phyloP scores from a whole-genome alignment of 2,329 filamentous ascomycete species.

The Aspergillus candidus region DNA sequence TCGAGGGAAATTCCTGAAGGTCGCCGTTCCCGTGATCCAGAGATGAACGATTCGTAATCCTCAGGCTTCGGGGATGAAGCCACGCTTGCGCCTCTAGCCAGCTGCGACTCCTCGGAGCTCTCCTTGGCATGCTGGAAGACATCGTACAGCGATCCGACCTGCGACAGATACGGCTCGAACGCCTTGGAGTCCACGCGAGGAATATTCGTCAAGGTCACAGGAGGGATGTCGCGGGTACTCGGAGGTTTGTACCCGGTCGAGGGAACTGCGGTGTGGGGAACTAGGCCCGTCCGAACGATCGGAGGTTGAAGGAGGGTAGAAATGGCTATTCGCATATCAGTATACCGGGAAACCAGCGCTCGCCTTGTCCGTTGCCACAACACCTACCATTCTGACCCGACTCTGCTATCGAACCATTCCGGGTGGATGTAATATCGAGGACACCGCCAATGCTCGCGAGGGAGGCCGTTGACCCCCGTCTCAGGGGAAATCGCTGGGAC shows the following conservation, averaged over 20 bases:
- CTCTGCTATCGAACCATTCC: constrained; percentile 59
- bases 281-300: constrained; percentile 79
- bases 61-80: constrained; percentile 38
- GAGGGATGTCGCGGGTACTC: constrained; percentile 83
- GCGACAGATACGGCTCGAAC: constrained; percentile 77
- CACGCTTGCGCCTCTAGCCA: constrained; percentile 42
- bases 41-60: constrained; percentile 45
- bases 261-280: constrained; percentile 65
- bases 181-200: constrained; percentile 70
- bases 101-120: constrained; percentile 52
- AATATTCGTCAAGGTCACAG: constrained; percentile 85
- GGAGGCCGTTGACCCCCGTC: constrained; percentile 79
- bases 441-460: constrained; percentile 80
- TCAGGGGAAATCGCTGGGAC: constrained; percentile 32
- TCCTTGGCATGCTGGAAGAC: constrained; percentile 80
- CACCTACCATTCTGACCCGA: constrained; percentile 71
- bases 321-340: constrained; percentile 56
- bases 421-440: constrained; percentile 58
- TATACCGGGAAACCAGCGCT: neutral
- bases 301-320: constrained; percentile 88
- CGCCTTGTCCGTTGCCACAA: neutral
- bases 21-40: constrained; percentile 39
- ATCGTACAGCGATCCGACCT: constrained; percentile 83
- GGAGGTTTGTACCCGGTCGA: constrained; percentile 74
- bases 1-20: constrained; percentile 38